These are phyloP conservation scores for Scheffersomyces segobiensis DNA, from an alignment of 1,139 yeast species.

Conservation along the genomic window DNA sequence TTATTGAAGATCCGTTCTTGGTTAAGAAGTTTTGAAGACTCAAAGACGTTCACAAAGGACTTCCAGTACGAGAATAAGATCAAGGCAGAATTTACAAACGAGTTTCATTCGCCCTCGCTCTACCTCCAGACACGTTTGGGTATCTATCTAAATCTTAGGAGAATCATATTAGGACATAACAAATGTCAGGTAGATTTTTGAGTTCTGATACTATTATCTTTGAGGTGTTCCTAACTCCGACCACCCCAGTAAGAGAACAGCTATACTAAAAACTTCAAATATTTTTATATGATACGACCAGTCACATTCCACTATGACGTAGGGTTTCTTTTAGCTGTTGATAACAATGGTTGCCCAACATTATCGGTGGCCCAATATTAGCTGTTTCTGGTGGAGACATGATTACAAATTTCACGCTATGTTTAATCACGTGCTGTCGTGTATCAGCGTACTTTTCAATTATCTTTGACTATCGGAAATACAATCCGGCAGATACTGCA, in stretches of 20 bases:
- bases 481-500: slow-evolving; percentile 3
- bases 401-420: background rate
- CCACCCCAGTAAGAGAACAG: background rate
- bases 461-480: slow-evolving; percentile 4
- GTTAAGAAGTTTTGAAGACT: too few species aligned
- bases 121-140: too few species aligned
- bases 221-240: background rate
- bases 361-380: background rate
- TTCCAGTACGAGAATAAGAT: too few species aligned
- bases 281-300: background rate
- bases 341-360: background rate
- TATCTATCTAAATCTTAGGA: too few species aligned
- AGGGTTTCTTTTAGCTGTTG: background rate
- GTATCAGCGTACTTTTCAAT: slow-evolving; percentile 1
- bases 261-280: background rate
- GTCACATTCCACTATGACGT: background rate
- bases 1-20: too few species aligned
- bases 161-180: too few species aligned
- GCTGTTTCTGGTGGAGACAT: background rate
- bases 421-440: background rate
- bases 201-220: too few species aligned
- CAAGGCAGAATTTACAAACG: too few species aligned
- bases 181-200: too few species aligned
- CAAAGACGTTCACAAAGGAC: too few species aligned
- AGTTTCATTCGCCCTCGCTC: too few species aligned